phyloP scores from a whole-genome alignment of 2,329 filamentous ascomycete species.

The Fusarium lateritium region DNA sequence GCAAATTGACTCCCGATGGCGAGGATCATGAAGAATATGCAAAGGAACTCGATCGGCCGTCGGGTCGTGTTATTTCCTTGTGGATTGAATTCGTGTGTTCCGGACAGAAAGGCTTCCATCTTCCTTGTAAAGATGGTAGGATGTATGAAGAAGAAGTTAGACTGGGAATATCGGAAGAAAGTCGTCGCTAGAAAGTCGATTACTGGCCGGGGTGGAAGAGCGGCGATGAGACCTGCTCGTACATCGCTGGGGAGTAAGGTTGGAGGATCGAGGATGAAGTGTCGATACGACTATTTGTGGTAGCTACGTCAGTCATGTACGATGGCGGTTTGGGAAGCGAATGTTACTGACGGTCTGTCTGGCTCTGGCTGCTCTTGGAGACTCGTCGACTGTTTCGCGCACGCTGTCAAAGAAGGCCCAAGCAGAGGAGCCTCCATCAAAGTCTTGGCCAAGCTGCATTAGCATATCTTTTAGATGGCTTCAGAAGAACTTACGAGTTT shows the following conservation, averaged over 20 bases:
- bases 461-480: background rate
- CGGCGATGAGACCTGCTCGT: background rate
- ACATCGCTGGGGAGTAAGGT: background rate
- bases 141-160: background rate
- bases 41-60: conserved; percentile 1
- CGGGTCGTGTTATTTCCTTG: background rate
- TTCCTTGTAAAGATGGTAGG: background rate
- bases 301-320: background rate
- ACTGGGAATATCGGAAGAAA: background rate
- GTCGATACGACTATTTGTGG: background rate
- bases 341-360: background rate
- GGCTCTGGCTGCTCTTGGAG: background rate
- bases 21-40: conserved; percentile 10
- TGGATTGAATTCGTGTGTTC: background rate
- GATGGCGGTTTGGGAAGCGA: no score
- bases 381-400: background rate
- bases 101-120: background rate
- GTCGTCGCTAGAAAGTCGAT: background rate
- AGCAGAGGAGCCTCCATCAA: conserved; percentile 5
- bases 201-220: background rate
- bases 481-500: background rate
- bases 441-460: background rate
- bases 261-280: background rate
- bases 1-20: conserved; percentile 13
- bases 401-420: conserved; percentile 11